Evolutionary conservation across 805 yeast species (phyloP).

Genomic region (Komagataella kurtzmanii): DNA sequence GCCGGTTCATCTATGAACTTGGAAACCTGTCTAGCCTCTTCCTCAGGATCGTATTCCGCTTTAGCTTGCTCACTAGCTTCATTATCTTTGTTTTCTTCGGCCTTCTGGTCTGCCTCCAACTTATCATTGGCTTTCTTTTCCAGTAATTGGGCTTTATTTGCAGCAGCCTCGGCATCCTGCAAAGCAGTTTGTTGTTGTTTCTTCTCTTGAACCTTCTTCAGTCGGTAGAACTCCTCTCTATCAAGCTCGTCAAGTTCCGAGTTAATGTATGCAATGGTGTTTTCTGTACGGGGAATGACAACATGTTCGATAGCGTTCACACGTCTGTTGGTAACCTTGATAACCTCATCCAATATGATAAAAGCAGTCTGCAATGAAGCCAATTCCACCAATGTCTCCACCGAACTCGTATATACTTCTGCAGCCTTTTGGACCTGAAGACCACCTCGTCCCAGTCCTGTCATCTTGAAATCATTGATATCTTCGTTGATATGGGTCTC

Average conservation of each 20-base stretch:
- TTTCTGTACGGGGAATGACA: conserved; percentile 94
- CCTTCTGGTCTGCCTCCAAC: conserved; percentile 10
- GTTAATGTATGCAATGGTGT: conserved; percentile 82
- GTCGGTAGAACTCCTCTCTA: conserved; percentile 93
- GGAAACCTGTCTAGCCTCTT: conserved; percentile 4
- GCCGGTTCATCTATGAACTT: conserved; percentile 3
- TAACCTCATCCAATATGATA: conserved; percentile 92
- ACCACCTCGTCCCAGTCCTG: conserved; percentile 97
- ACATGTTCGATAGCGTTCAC: conserved; percentile 98
- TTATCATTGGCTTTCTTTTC: conserved; percentile 7
- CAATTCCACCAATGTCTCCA: conserved; percentile 90
- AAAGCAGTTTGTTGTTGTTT: conserved; percentile 70
- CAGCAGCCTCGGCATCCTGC: conserved; percentile 39
- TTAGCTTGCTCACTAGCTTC: conserved; percentile 18
- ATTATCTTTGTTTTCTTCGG: conserved; percentile 15
- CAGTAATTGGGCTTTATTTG: conserved; percentile 12
- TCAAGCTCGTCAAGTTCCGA: conserved; percentile 95
- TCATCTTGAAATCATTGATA: conserved; percentile 87
- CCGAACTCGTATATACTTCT: conserved; percentile 85
- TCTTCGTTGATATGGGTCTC: conserved; percentile 74
- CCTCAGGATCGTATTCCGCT: conserved; percentile 5
- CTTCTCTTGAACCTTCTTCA: conserved; percentile 88
- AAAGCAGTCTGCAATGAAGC: conserved; percentile 96
- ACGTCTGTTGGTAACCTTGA: conserved; percentile 94
- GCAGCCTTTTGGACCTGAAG: conserved; percentile 95